Conservation (phyloP, 192 early-diverging fungal species). For the Piromyces finnis region DNA sequence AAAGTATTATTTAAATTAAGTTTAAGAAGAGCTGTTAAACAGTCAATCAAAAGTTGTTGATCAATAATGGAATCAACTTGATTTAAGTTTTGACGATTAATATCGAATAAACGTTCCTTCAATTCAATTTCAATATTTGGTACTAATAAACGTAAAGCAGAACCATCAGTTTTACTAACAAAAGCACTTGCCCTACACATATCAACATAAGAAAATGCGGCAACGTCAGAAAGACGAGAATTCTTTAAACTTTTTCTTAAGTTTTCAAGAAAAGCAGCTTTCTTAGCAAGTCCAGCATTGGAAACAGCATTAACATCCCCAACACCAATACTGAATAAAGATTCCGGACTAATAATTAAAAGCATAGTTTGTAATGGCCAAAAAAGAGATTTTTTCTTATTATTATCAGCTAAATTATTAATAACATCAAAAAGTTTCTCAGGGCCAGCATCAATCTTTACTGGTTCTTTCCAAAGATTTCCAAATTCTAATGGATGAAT, state of each 20-base stretch:
- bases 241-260: slow-evolving; percentile 28
- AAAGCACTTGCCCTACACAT: slow-evolving; percentile 55
- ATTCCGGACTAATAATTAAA: slow-evolving; percentile 71
- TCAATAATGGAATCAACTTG: slow-evolving; percentile 45
- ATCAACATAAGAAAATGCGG: slow-evolving; percentile 54
- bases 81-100: slow-evolving; percentile 17
- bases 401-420: slow-evolving; percentile 36
- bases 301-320: background rate
- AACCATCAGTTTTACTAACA: slow-evolving; percentile 37
- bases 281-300: background rate
- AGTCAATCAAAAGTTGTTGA: slow-evolving; percentile 53
- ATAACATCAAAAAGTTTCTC: slow-evolving; percentile 63
- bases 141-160: slow-evolving; percentile 39
- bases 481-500: slow-evolving; percentile 70
- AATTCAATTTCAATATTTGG: slow-evolving; percentile 58
- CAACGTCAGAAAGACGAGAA: slow-evolving; percentile 39
- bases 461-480: slow-evolving; percentile 40
- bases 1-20: slow-evolving; percentile 58
- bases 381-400: slow-evolving; percentile 44
- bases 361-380: slow-evolving; percentile 83
- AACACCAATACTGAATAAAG: slow-evolving; percentile 36
- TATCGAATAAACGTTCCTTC: slow-evolving; percentile 47
- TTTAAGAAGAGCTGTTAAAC: slow-evolving; percentile 58
- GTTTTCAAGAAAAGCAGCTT: slow-evolving; percentile 24
- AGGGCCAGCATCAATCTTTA: slow-evolving; percentile 41